Base-by-base conservation (phyloP, 768 basidiomycete species). In the Trichaptum fuscoviolaceum region DNA sequence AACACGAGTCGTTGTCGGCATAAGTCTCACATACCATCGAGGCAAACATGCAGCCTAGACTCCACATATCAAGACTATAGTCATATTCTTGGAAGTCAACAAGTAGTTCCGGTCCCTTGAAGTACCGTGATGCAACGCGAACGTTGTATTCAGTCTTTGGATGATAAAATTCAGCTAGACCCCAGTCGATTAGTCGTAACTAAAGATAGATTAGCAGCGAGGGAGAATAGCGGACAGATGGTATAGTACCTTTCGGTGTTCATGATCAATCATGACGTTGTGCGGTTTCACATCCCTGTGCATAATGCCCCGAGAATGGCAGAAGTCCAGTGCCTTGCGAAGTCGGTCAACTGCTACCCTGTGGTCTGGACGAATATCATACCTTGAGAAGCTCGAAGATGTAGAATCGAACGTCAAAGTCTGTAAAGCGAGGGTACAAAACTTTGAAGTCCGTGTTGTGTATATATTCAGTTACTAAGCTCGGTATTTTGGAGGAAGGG, bases 221-320 rank as follows among this genome's bases (percentile, higher is more conserved):
- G 1, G 15, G 35, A 26, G 23, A 24, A 4, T 61, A 61, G 59
- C 15, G 30, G 59, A 58, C 63, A 58, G 62, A 26, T 52, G 42
- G 15, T 61, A 23, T 74, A 80, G 67, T 73, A 93, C 95, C 83
- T 96, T 93, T 75, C 93, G 89, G 77, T 92, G 92, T 72, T 98
- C 95, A 75, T 98, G 96, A 77, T 99, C 96, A 77, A 98, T 98
- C 95, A 99, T 98, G 65, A 99, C 95, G 77, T 99, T 99, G 79
- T 97, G 95, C 15, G 96, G 96, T 75, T 99, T 99, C 67, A 99
- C 96, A 75, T 98, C 96, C 71, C 96, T 84, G 76, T 98, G 96
- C 95, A 98, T 98, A 76, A 99, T 98, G 9, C 96, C 96, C 72
- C 96, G 95, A 34, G 96, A 99, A 77, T 99, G 96, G 73, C 96